Percentiles rank a stretch among this genome's conserved stretches.
These are phyloP conservation scores for Colletotrichum cuscutae DNA, from an alignment of 2,329 filamentous ascomycete genomes.

Conservation along the genomic window DNA sequence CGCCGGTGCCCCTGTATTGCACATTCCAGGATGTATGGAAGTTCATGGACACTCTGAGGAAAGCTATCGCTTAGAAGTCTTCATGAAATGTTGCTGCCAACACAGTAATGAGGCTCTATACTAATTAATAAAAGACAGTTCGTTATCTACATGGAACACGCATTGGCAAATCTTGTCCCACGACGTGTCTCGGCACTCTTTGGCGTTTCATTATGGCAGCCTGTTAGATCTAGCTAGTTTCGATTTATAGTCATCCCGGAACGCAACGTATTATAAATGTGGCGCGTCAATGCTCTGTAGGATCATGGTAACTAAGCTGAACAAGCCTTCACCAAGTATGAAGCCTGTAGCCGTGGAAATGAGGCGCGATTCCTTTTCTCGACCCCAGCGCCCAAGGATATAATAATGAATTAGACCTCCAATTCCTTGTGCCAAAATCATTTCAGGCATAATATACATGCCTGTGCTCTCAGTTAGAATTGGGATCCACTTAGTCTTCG, in stretches of 20 bases:
- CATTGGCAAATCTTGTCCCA: not conserved
- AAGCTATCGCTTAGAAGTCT: constrained; percentile 33
- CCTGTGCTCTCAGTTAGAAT: not conserved
- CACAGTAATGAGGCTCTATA: not conserved
- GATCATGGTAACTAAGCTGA: not conserved
- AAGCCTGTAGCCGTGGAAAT: not conserved
- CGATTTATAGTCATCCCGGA: not conserved
- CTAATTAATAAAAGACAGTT: not conserved
- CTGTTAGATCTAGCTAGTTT: not conserved
- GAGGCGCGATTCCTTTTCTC: not conserved
- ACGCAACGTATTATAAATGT: not conserved
- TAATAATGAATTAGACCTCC: not conserved
- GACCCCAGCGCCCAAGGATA: not conserved
- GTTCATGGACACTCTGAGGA: constrained; percentile 55
- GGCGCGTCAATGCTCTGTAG: not conserved
- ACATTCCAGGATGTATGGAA: constrained; percentile 76
- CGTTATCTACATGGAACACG: not conserved
- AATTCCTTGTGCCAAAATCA: not conserved
- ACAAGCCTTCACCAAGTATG: not conserved
- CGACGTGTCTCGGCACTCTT: not conserved
- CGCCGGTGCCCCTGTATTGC: constrained; percentile 87
- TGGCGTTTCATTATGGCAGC: too few relatives aligned
- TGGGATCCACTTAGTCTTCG: not conserved
- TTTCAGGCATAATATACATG: not conserved
- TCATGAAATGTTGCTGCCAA: not conserved